Percentiles rank a stretch among this genome's conserved stretches.
Conservation (phyloP, 495 filamentous ascomycete species). For the Pyrenopolyporus hunteri region DNA sequence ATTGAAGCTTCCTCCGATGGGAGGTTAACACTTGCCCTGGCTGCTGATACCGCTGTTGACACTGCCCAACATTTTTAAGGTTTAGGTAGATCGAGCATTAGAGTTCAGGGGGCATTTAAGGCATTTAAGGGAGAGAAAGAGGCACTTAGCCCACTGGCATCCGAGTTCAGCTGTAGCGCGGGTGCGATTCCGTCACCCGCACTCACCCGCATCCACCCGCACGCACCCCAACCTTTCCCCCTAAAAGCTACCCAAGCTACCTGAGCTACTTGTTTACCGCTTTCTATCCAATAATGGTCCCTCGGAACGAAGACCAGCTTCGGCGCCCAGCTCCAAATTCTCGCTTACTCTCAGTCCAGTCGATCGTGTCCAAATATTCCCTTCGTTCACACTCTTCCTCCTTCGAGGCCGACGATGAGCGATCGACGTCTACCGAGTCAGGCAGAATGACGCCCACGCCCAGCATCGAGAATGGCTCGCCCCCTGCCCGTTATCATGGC, state of each 20-base stretch:
- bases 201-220: too few relatives aligned
- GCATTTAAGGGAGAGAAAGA: too few relatives aligned
- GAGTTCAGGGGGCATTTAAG: constrained; percentile 1
- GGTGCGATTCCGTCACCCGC: constrained; percentile 25
- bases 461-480: constrained; percentile 34
- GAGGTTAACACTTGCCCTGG: neutral
- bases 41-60: neutral
- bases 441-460: constrained; percentile 45
- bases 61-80: constrained; percentile 4
- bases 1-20: neutral
- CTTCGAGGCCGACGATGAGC: constrained; percentile 69
- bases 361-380: constrained; percentile 51
- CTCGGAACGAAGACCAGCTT: constrained; percentile 41
- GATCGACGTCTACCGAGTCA: constrained; percentile 54
- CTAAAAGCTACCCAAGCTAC: too few relatives aligned
- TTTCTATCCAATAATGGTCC: constrained; percentile 43
- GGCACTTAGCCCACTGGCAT: neutral
- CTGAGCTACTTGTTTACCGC: neutral
- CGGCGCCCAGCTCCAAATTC: constrained; percentile 47
- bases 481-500: constrained; percentile 64
- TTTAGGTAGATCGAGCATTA: constrained; percentile 1
- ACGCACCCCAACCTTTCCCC: neutral
- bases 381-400: constrained; percentile 56
- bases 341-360: constrained; percentile 52
- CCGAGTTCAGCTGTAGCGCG: constrained; percentile 16